Base-by-base conservation (phyloP, 2,329 filamentous ascomycete species). In the Thielaviopsis populi region DNA sequence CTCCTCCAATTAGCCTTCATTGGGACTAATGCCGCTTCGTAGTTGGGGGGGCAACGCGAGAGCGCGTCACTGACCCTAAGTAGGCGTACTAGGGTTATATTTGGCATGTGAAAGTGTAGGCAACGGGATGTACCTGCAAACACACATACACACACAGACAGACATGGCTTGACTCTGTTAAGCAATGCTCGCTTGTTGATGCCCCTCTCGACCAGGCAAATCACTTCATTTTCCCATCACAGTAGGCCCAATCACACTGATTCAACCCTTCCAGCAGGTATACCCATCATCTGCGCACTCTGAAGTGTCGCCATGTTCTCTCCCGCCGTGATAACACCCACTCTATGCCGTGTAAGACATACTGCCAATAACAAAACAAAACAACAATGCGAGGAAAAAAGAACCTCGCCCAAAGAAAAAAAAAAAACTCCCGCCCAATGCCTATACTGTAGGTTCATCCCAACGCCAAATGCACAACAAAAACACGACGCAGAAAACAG, bases 381-480 rank as follows among this genome's bases (percentile, higher is more conserved):
- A 63, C 37, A 63, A 24, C n/a, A 59, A 63, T 7, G 27, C 13
- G 13, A 13, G 33, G 46, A 63, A 46, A 56, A 58, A 56, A 60
- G 24, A 50, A 6, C 27, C 27, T 56, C 10, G 53, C n/a, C 53
- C 24, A 17, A 50, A 50, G 30, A 61, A 50, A 40, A 56, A 22
- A 58, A 40, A 53, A 64, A 60, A 53, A 60, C 24, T 41, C 27
- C 19, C 37, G 42, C 22, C 27, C 27, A 41, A 53, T 33, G n/a
- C 27, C 30, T 53, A 40, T 37, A 33, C 53, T 59, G 53, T 56
- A 37, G 53, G 11, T 56, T 56, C 53, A 37, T 56, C 30, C 53
- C 15, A 56, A 56, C 53, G 53, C 53, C 53, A 56, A 56, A 56
- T 15, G 24, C 48, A n/a, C n/a, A n/a, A 33, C 24, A 56, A 56